phyloP scores from a whole-genome alignment of 2,329 filamentous ascomycete species.

The Aphanoascus verrucosus region DNA sequence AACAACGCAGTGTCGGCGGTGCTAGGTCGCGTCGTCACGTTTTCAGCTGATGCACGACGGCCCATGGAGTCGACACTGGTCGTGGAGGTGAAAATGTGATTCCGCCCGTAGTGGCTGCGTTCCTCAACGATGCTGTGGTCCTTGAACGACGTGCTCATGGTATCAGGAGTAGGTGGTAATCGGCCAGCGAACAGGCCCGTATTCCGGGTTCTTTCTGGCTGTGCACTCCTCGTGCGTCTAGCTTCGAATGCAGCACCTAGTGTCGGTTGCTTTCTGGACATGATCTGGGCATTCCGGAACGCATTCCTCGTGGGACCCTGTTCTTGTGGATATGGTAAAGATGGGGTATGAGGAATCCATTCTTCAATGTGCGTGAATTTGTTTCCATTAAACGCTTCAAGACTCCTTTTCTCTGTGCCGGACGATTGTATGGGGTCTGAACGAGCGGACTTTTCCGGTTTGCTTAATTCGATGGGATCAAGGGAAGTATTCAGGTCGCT shows the following conservation, averaged over 20 bases:
- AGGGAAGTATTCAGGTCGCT: slow-evolving; percentile 32
- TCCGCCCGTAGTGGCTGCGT: slow-evolving; percentile 21
- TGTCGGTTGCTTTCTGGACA: slow-evolving; percentile 11
- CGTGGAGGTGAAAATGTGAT: slow-evolving; percentile 11
- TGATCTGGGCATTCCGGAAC: not conserved
- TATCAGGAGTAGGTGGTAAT: slow-evolving; percentile 35
- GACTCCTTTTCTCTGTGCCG: not conserved
- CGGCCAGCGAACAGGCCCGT: slow-evolving; percentile 23
- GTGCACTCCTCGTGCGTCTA: slow-evolving; percentile 15
- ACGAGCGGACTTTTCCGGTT: slow-evolving; percentile 12
- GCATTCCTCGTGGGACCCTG: slow-evolving; percentile 14
- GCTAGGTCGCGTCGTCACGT: slow-evolving; percentile 25
- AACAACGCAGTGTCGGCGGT: slow-evolving; percentile 24
- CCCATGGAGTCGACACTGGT: slow-evolving; percentile 19
- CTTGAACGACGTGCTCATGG: slow-evolving; percentile 33
- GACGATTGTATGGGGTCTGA: not conserved
- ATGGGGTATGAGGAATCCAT: slow-evolving; percentile 25
- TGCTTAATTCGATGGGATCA: slow-evolving; percentile 15
- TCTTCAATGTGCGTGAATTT: slow-evolving; percentile 22
- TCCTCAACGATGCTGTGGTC: slow-evolving; percentile 25
- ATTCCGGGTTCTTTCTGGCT: not conserved
- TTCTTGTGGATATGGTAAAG: slow-evolving; percentile 17
- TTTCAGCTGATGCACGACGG: slow-evolving; percentile 28
- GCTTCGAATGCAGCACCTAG: slow-evolving; percentile 21
- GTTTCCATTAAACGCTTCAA: not conserved